Percentiles rank a stretch among this genome's conserved stretches.
phyloP scores from a whole-genome alignment of 1,284 basidiomycete species.

The Ganoderma sinense region DNA sequence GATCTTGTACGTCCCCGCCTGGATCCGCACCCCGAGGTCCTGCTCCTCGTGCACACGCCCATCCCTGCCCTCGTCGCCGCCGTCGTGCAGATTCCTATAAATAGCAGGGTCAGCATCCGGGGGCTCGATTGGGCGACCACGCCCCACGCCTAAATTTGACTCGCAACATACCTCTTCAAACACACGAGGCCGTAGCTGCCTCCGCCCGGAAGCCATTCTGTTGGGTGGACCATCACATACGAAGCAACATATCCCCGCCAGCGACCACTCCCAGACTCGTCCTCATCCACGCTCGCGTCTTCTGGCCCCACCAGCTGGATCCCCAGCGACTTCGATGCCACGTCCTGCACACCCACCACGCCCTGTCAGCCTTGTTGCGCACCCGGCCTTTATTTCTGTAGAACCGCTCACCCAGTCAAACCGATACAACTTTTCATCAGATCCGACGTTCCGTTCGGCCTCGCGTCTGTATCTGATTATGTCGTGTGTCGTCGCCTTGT shows the following conservation, averaged over 20 bases:
- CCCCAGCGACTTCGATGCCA: constrained; percentile 66
- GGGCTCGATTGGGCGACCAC: constrained; percentile 21
- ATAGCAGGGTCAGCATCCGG: constrained; percentile 38
- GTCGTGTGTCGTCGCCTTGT: constrained; percentile 67
- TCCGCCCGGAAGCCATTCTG: constrained; percentile 67
- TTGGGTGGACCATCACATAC: constrained; percentile 78
- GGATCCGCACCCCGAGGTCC: constrained; percentile 67
- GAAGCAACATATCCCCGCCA: constrained; percentile 92
- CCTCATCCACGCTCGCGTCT: constrained; percentile 78
- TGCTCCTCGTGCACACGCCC: constrained; percentile 35
- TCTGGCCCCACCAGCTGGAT: constrained; percentile 83
- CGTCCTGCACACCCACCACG: constrained; percentile 54
- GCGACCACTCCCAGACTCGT: constrained; percentile 54
- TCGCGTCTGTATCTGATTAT: constrained; percentile 91
- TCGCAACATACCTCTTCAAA: constrained; percentile 39
- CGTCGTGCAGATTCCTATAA: constrained; percentile 46
- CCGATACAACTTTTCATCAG: constrained; percentile 92
- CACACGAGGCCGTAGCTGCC: constrained; percentile 46
- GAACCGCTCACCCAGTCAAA: constrained; percentile 86
- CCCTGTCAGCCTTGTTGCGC: constrained; percentile 14
- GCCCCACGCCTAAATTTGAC: constrained; percentile 29
- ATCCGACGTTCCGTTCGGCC: constrained; percentile 86
- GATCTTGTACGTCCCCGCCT: constrained; percentile 73
- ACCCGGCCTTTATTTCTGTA: background rate
- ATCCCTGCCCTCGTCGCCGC: constrained; percentile 41